Conservation (phyloP, 2,329 filamentous ascomycete genomes). For the Calonectria hawksworthii region DNA sequence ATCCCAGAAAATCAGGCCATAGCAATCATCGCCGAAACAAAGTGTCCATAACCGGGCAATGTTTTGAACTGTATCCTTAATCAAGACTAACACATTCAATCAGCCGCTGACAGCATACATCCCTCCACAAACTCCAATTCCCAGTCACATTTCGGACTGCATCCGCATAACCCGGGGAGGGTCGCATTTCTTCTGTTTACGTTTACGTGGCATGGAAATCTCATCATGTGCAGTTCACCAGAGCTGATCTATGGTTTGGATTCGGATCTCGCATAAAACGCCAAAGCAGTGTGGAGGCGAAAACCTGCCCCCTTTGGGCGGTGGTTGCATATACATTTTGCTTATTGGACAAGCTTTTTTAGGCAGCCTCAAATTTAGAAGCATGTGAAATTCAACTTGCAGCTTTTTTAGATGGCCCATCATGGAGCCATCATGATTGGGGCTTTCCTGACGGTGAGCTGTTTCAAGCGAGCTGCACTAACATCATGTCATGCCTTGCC, state of each 20-base stretch:
- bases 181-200: not conserved
- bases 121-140: not conserved
- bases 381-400: conserved; percentile 1
- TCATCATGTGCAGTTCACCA: not conserved
- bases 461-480: not conserved
- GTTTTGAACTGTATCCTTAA: not conserved
- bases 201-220: not conserved
- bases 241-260: not conserved
- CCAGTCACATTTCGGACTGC: not conserved
- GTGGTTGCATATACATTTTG: not conserved
- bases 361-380: not conserved
- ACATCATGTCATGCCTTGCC: conserved; percentile 10
- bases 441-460: not conserved
- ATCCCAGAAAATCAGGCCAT: not conserved
- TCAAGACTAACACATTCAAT: not conserved
- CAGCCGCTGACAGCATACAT: not conserved
- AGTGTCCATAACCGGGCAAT: not conserved
- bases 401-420: not conserved
- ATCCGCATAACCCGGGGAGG: not conserved
- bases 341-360: not conserved
- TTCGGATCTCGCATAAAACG: not conserved
- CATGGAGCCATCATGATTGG: not conserved
- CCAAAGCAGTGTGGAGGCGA: too few relatives aligned
- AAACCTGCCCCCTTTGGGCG: not conserved
- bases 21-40: not conserved